Evolutionary conservation across 441 rosid species (phyloP), one percentile per base, ranked within the genome.

Genomic region (Aleurites moluccanus): DNA sequence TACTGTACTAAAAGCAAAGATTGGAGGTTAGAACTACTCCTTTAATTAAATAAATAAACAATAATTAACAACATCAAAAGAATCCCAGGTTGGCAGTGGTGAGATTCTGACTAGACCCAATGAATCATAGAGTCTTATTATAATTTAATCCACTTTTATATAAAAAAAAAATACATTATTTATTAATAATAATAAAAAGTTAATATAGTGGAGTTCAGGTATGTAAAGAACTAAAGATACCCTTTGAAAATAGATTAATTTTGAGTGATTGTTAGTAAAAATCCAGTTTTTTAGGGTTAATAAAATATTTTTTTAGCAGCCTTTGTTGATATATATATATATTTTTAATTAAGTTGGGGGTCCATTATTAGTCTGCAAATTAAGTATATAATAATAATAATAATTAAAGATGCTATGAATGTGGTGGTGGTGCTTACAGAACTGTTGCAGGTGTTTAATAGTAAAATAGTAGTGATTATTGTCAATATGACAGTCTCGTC

Each of bases 51-150:
- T 44, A 23, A 53, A 69, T 42, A 53, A 55, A 67, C 33, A 40
- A 76, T 66, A 69, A 28, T 64, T 60, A 77, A 21, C 3, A 74
- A 69, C 74, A 78, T 75, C 23, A 70, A 86, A 80, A 83, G 90
- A 82, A 86, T 85, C 89, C 84, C 86, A 87, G 85, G 90, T 84
- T 88, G 89, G 91, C 83, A 78, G 80, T 71, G 85, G 84, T 76
- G 88, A 84, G 86, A 85, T 81, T 86, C 86, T 86, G 89, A 84
- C 89, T 76, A 83, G 85, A 77, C 83, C 82, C 89, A 78, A 64
- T 85, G 84, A 83, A 86, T 76, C 81, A 75, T 56, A 42, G 73
- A 71, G 74, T 78, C 81, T 76, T 38, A 38, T 38, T 84, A 64
- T 70, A 55, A 68, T 78, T 75, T 70, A 72, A 74, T 64, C 71